These are phyloP conservation scores for Petunia axillaris DNA, from an alignment of 257 asterid genomes.

Conservation along the genomic window DNA sequence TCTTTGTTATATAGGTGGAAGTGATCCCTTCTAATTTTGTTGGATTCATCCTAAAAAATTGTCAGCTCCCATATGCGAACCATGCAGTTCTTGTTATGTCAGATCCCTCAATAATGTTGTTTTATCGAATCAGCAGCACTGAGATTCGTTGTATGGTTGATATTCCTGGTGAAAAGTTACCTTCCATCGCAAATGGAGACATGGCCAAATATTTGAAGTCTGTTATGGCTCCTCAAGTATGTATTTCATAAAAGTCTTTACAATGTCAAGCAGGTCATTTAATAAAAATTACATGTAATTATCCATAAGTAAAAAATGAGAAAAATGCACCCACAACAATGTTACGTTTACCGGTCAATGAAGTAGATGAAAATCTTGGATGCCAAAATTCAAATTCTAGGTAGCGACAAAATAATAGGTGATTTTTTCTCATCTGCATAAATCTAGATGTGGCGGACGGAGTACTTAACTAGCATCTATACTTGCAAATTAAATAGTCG, in stretches of 20 bases:
- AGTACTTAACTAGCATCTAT: too few species aligned
- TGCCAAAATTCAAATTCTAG: too few species aligned
- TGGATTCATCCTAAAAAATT: conserved; percentile 58
- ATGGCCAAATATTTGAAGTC: conserved; percentile 61
- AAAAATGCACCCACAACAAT: too few species aligned
- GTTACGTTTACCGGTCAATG: too few species aligned
- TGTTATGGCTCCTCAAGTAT: conserved; percentile 67
- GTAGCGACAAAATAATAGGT: too few species aligned
- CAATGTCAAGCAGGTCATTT: too few species aligned
- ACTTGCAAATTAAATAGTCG: too few species aligned
- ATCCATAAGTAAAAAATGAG: too few species aligned
- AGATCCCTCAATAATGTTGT: conserved; percentile 62
- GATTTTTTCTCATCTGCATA: too few species aligned
- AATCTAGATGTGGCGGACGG: too few species aligned
- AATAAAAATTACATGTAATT: too few species aligned
- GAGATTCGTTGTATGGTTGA: conserved; percentile 70
- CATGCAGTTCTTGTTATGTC: conserved; percentile 62
- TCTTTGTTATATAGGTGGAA: conserved; percentile 50
- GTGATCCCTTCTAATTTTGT: conserved; percentile 52
- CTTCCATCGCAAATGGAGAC: conserved; percentile 65
- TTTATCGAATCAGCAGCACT: conserved; percentile 64
- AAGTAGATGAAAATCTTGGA: too few species aligned
- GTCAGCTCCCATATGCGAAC: conserved; percentile 56
- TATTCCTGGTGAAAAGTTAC: conserved; percentile 65
- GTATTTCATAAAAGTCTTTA: background rate